Evolutionary conservation across 192 early-diverging fungal genomes (phyloP), one percentile per base, ranked within the genome.

Genomic region (Backusella circina): DNA sequence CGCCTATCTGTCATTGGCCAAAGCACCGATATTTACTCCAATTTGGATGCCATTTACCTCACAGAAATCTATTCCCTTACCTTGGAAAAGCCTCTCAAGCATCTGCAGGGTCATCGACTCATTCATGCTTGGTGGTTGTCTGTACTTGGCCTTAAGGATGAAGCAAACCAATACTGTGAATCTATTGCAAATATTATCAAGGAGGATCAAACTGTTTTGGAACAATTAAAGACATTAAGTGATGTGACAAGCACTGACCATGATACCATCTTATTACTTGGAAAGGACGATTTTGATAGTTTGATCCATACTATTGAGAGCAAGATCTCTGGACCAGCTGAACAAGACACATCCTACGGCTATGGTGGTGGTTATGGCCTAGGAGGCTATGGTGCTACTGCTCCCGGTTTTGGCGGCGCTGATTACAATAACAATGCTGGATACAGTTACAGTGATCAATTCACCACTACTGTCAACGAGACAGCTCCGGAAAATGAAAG

Each of bases 71-170:
- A 90, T 76, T 95, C 97, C 77, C 90, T 92, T 80, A 86, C 90
- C 12, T 83, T 87, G 41, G 89, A 90, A 13, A 78, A 89, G n/a
- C 94, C 95, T n/a, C 93, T 47, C 6, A 47, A 47, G 18, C 44
- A 93, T 74, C 80, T 99, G 57, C 96, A 98, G 76, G 89, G 90
- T 0, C 96, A 96, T 89, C 98, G 98, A 77, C 83, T 99, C 6
- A 71, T 83, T 32, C 88, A 94, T 75, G 94, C 94, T 16, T 92
- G 89, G 87, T 90, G 90, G 80, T 85, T 99, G 8, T 87, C 88
- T 9, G 97, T 98, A 65, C 84, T 89, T 65, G 95, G 98, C 5
- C 87, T 90, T 75, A 77, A 88, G 4, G 87, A 88, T 39, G 86
- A 91, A 67, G 94, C 98, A 3, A 80, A 84, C 5, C 82, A 85